Evolutionary conservation across 768 basidiomycete genomes (phyloP), one percentile per base, ranked within the genome.

Genomic region (Crepidotus variabilis): DNA sequence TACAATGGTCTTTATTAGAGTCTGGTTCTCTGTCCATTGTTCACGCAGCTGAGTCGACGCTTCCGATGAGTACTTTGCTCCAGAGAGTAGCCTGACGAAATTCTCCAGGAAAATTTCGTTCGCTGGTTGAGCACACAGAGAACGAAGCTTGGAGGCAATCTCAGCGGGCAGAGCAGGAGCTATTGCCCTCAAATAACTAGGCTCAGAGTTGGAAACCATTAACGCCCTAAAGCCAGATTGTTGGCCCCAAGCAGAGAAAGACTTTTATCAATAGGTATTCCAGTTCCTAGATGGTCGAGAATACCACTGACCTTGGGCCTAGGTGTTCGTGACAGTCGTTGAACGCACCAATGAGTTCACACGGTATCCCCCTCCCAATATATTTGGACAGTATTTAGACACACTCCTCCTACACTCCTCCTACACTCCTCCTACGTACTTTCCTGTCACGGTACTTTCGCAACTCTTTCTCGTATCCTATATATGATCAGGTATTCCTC

Each of bases 31-130:
- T 9, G 65, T 50, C 79, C 78, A 79, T 54, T 74, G 67, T 28
- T 64, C 59, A 13, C 66, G 70, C 8, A 67, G 55, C 20, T 63
- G 63, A 1, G 65, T 58, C 0, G 71, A 64, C 10, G 71, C 58
- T 20, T 70, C 65, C 9, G 72, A 55, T 13, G 63, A 43, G 39
- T 16, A 20, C 11, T 72, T 71, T 16, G 72, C 78, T 21, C 78
- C 80, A 24, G 60, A 57, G 6, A 79, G 60, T 52, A 82, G 75
- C 39, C 78, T 70, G 28, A 80, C 69, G 2, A 80, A 63, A 43
- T 72, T 72, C 51, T 80, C 78, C 14, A 82, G 65, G 6, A 70
- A 57, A 24, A 61, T 35, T 59, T 76, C 72, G 39, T 71, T 70
- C 2, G 71, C 58, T 14, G 74, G 57, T 45, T 72, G 65, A 20